Percentiles rank a stretch among this genome's conserved stretches.
Evolutionary conservation across 169 alveolate genomes (phyloP).

Genomic region (Plasmodium cynomolgi): DNA sequence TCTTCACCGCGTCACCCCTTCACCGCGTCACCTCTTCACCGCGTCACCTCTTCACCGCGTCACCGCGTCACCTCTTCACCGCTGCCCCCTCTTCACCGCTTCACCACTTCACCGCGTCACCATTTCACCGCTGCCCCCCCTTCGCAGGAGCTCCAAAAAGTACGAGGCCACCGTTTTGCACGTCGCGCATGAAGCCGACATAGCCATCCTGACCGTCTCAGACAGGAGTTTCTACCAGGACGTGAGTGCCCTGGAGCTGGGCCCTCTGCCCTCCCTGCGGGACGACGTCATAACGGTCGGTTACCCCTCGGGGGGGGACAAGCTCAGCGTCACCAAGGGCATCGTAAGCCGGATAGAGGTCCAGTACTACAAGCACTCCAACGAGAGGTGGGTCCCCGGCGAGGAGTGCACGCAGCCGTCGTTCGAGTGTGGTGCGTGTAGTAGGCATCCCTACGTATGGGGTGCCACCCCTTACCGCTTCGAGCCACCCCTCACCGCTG

Average conservation of each 20-base stretch:
- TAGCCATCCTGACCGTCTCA: slow-evolving; percentile 87
- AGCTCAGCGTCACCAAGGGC: slow-evolving; percentile 90
- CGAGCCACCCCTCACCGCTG: background rate
- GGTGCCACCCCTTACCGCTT: no score
- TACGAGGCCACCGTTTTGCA: slow-evolving; percentile 77
- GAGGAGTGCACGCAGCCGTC: background rate
- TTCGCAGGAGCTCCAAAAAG: slow-evolving; percentile 77
- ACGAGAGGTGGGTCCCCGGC: slow-evolving; percentile 49
- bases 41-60: no score
- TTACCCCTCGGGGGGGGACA: slow-evolving; percentile 92
- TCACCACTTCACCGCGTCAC: no score
- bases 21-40: no score
- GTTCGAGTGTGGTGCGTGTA: no score
- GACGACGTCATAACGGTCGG: slow-evolving; percentile 90
- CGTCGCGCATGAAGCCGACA: slow-evolving; percentile 89
- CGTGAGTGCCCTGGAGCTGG: slow-evolving; percentile 82
- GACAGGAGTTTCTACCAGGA: slow-evolving; percentile 86
- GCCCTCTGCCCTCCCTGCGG: slow-evolving; percentile 85
- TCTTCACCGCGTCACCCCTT: background rate
- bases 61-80: no score
- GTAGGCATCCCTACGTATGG: no score
- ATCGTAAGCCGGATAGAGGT: slow-evolving; percentile 91
- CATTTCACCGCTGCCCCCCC: background rate
- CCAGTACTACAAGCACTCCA: slow-evolving; percentile 80
- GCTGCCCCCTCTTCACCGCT: background rate